Evolutionary conservation across 2,329 filamentous ascomycete species (phyloP), one percentile per base, ranked within the genome.

Genomic region (Endoconidiophora polonica): DNA sequence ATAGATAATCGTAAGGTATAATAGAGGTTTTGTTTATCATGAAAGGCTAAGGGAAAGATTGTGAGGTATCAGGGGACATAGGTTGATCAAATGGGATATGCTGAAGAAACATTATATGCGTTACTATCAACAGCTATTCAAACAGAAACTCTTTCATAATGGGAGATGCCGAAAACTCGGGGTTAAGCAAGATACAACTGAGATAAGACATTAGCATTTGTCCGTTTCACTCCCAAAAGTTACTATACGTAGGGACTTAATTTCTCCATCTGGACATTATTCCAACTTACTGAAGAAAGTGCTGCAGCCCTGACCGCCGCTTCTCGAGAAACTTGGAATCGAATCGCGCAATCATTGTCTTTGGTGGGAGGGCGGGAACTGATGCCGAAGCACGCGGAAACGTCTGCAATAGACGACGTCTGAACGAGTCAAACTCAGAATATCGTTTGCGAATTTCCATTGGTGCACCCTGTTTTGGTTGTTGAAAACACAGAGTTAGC

Each of bases 61-160:
- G 16, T 1, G 16, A 18, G 16, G 16, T 18, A 18, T 18, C 16
- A 18, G 16, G 16, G 16, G 16, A 18, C 2, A 18, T 18, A 18
- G 16, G 16, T 18, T 18, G 16, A 18, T 18, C 16, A 18, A 33
- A 9, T 33, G 29, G 7, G 29, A 33, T 2, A 33, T 33, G 12
- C 29, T 12, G 9, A 33, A 12, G 7, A 33, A 7, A 33, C 7
- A 33, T 33, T 3, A 3, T 33, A 12, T 12, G 12, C 9, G 7
- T 9, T 9, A 33, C 26, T 33, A 12, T 12, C 29, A 33, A 4
- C 7, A 12, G 9, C 7, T 33, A 33, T 12, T 33, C 70, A 62
- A 94, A 91, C 46, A 95, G 71, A 61, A 95, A 95, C 52, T 94
- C 86, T 61, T 91, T 94, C 41, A 94, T 71, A 2, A 94, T 78